phyloP scores from a whole-genome alignment of 768 basidiomycete species.

The Neoboletus subvelutipes region DNA sequence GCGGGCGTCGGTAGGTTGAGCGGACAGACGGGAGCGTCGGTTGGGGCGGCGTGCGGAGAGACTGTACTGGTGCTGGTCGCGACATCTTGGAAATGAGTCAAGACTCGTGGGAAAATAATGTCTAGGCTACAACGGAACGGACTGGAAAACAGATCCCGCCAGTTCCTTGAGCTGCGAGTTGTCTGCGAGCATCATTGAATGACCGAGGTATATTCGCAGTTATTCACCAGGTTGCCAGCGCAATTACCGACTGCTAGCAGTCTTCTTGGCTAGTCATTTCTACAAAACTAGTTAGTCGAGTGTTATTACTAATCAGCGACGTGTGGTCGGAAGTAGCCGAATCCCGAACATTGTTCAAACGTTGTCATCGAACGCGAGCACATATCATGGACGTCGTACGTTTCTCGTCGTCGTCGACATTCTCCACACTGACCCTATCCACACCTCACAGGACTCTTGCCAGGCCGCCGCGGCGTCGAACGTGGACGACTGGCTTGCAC shows the following conservation, averaged over 20 bases:
- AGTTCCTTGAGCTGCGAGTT: too few species aligned
- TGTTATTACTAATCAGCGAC: slow-evolving; percentile 18
- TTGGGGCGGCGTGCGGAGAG: slow-evolving; percentile 18
- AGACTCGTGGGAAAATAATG: neutral
- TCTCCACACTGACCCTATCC: neutral
- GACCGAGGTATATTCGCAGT: too few species aligned
- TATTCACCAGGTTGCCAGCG: too few species aligned
- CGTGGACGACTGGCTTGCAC: slow-evolving; percentile 26
- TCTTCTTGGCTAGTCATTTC: too few species aligned
- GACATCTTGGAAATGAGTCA: slow-evolving; percentile 6
- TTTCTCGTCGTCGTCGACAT: slow-evolving; percentile 7
- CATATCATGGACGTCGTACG: slow-evolving; percentile 30
- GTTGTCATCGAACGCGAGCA: neutral
- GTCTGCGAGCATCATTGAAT: too few species aligned
- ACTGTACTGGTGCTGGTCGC: neutral
- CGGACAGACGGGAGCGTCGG: slow-evolving; percentile 25
- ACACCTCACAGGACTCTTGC: slow-evolving; percentile 17
- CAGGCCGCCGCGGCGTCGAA: slow-evolving; percentile 2
- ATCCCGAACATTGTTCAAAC: slow-evolving; percentile 10
- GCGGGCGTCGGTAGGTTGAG: slow-evolving; percentile 23
- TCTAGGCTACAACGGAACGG: neutral
- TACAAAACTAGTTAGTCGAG: too few species aligned
- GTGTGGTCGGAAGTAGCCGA: slow-evolving; percentile 9
- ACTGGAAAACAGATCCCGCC: too few species aligned
- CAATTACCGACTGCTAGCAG: too few species aligned